phyloP scores from a whole-genome alignment of 805 yeast species.

The Saturnispora besseyi region DNA sequence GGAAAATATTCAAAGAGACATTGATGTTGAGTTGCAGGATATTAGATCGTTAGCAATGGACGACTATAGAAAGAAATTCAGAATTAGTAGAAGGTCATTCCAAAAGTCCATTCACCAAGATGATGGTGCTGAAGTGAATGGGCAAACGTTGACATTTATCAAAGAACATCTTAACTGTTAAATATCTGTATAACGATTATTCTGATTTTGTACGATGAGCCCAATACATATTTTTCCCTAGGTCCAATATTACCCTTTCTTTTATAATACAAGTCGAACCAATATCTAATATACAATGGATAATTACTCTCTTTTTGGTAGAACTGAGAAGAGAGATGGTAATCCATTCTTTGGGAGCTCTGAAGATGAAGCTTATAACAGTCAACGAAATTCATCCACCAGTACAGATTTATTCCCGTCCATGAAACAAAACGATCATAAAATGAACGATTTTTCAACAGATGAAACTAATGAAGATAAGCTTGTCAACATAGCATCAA shows the following conservation, averaged over 20 bases:
- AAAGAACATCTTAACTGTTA: background rate
- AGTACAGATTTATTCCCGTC: background rate
- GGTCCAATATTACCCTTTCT: too few relatives aligned
- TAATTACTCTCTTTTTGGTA: constrained; percentile 4
- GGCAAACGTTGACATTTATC: background rate
- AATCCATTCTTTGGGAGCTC: background rate
- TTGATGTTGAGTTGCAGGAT: background rate
- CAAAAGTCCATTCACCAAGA: background rate
- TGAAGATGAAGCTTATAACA: background rate
- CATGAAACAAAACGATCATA: background rate
- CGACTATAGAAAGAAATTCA: background rate
- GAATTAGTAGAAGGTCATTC: background rate
- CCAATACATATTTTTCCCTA: background rate
- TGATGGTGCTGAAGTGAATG: background rate
- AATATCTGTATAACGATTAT: background rate
- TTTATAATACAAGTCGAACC: background rate
- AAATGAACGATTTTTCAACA: background rate
- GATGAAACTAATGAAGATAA: background rate
- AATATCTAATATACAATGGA: background rate
- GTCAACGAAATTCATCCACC: background rate
- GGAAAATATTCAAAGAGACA: background rate
- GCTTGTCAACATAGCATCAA: background rate
- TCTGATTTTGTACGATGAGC: background rate
- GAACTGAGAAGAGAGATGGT: background rate
- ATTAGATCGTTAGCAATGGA: background rate